Percentiles rank a stretch among this genome's conserved stretches.
Conservation (phyloP, 2,329 filamentous ascomycete genomes). For the Neopestalotiopsis sp. region DNA sequence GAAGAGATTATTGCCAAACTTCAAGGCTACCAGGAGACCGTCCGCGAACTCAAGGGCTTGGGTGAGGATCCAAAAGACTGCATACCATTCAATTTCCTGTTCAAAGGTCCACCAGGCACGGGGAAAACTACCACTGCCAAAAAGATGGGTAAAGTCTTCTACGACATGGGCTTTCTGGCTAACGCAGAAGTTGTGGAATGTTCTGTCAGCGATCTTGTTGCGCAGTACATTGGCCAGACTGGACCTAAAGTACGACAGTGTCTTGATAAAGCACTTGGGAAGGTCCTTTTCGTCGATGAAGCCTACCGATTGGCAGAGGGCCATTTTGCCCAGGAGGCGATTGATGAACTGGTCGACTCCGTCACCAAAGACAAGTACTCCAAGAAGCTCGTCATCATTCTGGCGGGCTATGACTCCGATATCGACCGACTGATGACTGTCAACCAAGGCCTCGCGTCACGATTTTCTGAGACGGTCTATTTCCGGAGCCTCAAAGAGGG, state of each 20-base stretch:
- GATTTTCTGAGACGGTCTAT: slow-evolving; percentile 66
- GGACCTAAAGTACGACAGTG: slow-evolving; percentile 59
- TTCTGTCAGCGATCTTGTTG: slow-evolving; percentile 72
- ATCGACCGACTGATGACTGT: slow-evolving; percentile 66
- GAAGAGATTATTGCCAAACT: slow-evolving; percentile 52
- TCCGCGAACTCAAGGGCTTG: slow-evolving; percentile 46
- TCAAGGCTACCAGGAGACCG: slow-evolving; percentile 53
- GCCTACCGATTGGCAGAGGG: slow-evolving; percentile 69
- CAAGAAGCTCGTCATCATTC: slow-evolving; percentile 67
- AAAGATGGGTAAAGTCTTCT: slow-evolving; percentile 79
- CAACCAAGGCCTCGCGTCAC: slow-evolving; percentile 67
- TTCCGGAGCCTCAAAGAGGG: slow-evolving; percentile 63
- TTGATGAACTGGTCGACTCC: slow-evolving; percentile 58
- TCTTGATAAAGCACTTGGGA: slow-evolving; percentile 62
- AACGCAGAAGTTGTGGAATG: slow-evolving; percentile 65
- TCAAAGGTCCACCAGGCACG: slow-evolving; percentile 60
- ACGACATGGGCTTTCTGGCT: slow-evolving; percentile 73
- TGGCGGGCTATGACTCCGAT: slow-evolving; percentile 71
- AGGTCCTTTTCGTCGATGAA: slow-evolving; percentile 74
- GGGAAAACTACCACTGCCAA: slow-evolving; percentile 70
- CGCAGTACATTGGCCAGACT: slow-evolving; percentile 66
- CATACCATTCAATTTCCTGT: slow-evolving; percentile 63
- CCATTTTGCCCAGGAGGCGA: slow-evolving; percentile 59
- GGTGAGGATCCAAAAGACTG: slow-evolving; percentile 54
- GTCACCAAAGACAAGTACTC: slow-evolving; percentile 61